These are phyloP conservation scores for Circinella minor DNA, from an alignment of 371 early-diverging fungal genomes.

Conservation along the genomic window DNA sequence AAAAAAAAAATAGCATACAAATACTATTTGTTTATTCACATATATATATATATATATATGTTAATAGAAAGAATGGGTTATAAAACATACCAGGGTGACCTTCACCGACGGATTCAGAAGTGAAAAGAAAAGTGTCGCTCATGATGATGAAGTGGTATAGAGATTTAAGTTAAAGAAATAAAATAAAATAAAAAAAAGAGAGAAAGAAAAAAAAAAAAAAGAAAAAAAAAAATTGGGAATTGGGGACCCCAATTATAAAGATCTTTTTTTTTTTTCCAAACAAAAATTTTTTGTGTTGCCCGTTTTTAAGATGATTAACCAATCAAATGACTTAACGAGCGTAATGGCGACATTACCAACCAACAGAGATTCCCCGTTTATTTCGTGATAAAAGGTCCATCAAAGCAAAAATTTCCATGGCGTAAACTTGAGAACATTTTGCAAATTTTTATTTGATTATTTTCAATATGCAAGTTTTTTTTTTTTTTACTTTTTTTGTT, in stretches of 20 bases:
- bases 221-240: not conserved
- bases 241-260: constrained; percentile 4
- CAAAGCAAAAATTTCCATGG: constrained; percentile 1
- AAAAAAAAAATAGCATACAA: not conserved
- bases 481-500: too few relatives aligned
- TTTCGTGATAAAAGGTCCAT: constrained; percentile 1
- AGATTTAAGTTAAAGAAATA: not conserved
- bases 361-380: not conserved
- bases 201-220: constrained; percentile 2
- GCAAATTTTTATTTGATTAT: too few relatives aligned
- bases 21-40: not conserved
- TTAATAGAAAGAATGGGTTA: too few relatives aligned
- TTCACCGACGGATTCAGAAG: constrained; percentile 99
- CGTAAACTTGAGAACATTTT: too few relatives aligned
- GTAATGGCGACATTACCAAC: constrained; percentile 14
- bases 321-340: constrained; percentile 6
- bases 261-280: too few relatives aligned
- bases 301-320: not conserved
- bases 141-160: constrained; percentile 16
- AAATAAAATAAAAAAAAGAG: constrained; percentile 4
- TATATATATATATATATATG: too few relatives aligned
- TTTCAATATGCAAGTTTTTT: too few relatives aligned
- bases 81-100: constrained; percentile 90
- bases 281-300: constrained; percentile 11
- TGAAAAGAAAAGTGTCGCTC: constrained; percentile 91